Percentiles rank a stretch among this genome's conserved stretches.
phyloP scores from a whole-genome alignment of 768 basidiomycete species.

The Clavaria fumosa region DNA sequence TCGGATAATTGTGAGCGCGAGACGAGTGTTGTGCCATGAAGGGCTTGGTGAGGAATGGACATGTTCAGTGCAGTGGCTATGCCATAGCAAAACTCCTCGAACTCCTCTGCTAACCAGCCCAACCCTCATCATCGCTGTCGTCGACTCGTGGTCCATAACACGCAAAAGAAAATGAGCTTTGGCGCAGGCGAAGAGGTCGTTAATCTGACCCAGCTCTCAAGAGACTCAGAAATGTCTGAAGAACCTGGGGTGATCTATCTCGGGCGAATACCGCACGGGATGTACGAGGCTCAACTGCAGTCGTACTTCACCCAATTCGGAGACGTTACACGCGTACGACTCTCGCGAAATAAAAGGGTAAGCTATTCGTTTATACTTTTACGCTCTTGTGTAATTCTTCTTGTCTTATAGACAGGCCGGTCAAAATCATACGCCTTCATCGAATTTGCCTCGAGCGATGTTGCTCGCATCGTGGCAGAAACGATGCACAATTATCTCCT shows the following conservation, averaged over 20 bases:
- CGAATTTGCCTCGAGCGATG: conserved; percentile 79
- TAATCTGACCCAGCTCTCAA: conserved; percentile 1
- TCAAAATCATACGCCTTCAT: conserved; percentile 97
- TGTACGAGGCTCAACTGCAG: conserved; percentile 89
- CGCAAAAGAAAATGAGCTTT: conserved; percentile 55
- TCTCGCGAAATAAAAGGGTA: conserved; percentile 91
- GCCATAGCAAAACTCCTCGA: conserved; percentile 67
- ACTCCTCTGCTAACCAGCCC: conserved; percentile 82
- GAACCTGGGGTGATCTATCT: conserved; percentile 80
- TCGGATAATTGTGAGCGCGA: too few relatives aligned
- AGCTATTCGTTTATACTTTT: conserved; percentile 2
- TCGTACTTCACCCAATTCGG: conserved; percentile 95
- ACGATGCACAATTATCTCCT: conserved; percentile 99
- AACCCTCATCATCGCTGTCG: conserved; percentile 61
- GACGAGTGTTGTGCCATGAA: too few relatives aligned
- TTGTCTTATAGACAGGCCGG: conserved; percentile 57
- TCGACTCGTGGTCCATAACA: conserved; percentile 48
- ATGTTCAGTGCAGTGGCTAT: conserved; percentile 37
- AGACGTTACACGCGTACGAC: conserved; percentile 66
- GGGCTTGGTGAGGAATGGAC: conserved; percentile 66
- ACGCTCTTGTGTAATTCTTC: background rate
- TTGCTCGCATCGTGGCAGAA: conserved; percentile 90
- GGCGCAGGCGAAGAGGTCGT: conserved; percentile 3
- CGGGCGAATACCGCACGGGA: conserved; percentile 89
- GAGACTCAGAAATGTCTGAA: conserved; percentile 22